These are phyloP conservation scores for Candida ficus DNA, from an alignment of 805 yeast species.

Conservation along the genomic window DNA sequence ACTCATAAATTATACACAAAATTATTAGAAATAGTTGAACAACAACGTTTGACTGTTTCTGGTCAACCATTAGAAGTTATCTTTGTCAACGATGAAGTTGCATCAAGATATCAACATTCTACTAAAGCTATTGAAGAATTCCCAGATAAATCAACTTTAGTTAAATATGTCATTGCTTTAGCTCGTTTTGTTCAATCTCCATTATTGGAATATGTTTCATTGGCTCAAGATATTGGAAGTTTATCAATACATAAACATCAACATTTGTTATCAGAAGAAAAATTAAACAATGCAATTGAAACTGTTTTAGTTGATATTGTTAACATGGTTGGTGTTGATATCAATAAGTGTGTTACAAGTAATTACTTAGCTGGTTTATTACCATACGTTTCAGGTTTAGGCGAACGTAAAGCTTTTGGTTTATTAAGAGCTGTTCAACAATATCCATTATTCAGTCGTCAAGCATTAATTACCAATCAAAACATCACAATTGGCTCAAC, in stretches of 20 bases:
- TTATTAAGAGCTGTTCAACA: slow-evolving; percentile 74
- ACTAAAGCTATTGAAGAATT: slow-evolving; percentile 70
- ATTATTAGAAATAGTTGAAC: slow-evolving; percentile 50
- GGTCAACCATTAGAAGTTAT: slow-evolving; percentile 58
- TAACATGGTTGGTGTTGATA: slow-evolving; percentile 88
- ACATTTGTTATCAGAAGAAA: slow-evolving; percentile 58
- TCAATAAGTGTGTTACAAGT: slow-evolving; percentile 82
- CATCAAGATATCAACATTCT: slow-evolving; percentile 80
- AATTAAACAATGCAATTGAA: slow-evolving; percentile 61
- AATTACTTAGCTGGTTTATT: slow-evolving; percentile 64
- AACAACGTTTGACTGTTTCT: slow-evolving; percentile 47
- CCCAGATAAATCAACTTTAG: slow-evolving; percentile 76
- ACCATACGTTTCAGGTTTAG: slow-evolving; percentile 85
- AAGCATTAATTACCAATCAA: slow-evolving; percentile 78
- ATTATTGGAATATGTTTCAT: slow-evolving; percentile 78
- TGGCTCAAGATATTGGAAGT: slow-evolving; percentile 69
- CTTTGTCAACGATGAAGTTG: slow-evolving; percentile 92
- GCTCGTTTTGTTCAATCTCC: slow-evolving; percentile 94
- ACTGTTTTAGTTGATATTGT: slow-evolving; percentile 85
- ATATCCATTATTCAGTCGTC: slow-evolving; percentile 62
- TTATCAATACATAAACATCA: slow-evolving; percentile 71
- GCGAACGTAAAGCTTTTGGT: slow-evolving; percentile 92
- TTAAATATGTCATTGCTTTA: slow-evolving; percentile 79
- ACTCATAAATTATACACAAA: slow-evolving; percentile 57
- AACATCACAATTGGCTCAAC: slow-evolving; percentile 60